Base-by-base conservation (phyloP, 768 basidiomycete genomes). In the Mrakia blollopis region DNA sequence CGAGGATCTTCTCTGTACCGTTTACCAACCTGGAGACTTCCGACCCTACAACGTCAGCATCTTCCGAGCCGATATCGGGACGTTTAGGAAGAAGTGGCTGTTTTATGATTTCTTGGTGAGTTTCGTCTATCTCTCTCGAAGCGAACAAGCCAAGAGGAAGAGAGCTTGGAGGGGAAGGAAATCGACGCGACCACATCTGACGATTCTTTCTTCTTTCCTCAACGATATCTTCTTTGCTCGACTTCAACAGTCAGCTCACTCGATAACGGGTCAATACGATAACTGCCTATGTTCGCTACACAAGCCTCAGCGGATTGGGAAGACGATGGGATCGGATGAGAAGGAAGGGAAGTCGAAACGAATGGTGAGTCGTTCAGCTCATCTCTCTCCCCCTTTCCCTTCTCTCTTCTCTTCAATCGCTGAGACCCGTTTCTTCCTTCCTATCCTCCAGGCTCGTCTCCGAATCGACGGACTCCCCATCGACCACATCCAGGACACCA, bases 401-500 rank as follows among this genome's bases (percentile, higher is more conserved):
- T n/a, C 21, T 14, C 44, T 44, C 44, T 6, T 44, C 44, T 44
- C 44, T 11, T 37, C 21, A 8, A 10, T n/a, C 37, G 61, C 13
- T 54, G 65, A 44, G 57, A 21, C 35, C 57, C 21, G 21, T 21
- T 35, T 41, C 13, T 28, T 50, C 39, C 2, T n/a, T 63, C 28
- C 41, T 37, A 23, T 39, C 1, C 32, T 44, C 9, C 54, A 78
- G 95, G 92, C 94, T 10, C 92, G 97, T 71, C 91, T 98, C 82
- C 89, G 97, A 23, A 95, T 99, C 74, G 97, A 99, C 82, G 96
- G 96, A 18, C 91, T 99, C 70, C 94, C 92, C 78, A 90, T 99
- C 80, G 97, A 99, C 84, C 97, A 99, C 82, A 85, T 97, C 73
- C 92, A 97, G 84, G 89, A 90, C 71, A 89, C 91, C 47, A 89